phyloP scores from a whole-genome alignment of 495 filamentous ascomycete genomes.

The Podospora comata region DNA sequence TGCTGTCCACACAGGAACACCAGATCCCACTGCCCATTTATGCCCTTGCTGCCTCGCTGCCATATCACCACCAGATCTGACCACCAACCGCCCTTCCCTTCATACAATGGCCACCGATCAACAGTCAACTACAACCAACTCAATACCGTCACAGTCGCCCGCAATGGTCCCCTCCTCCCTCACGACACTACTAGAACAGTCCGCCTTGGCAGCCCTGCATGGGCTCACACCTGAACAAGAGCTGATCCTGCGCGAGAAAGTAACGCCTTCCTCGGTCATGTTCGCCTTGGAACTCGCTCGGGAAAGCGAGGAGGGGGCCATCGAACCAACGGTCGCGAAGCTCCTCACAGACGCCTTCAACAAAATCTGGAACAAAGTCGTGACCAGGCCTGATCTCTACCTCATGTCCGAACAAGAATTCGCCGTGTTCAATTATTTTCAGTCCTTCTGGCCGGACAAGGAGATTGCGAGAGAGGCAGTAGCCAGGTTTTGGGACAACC shows the following conservation, averaged over 20 bases:
- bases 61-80: background rate
- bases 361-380: constrained; percentile 61
- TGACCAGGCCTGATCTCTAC: constrained; percentile 58
- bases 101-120: background rate
- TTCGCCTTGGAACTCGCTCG: constrained; percentile 66
- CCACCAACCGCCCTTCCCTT: background rate
- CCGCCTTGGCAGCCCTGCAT: background rate
- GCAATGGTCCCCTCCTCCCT: background rate
- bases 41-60: background rate
- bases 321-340: constrained; percentile 49
- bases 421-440: constrained; percentile 74
- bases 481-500: constrained; percentile 46
- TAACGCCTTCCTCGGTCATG: constrained; percentile 24
- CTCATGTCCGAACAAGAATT: constrained; percentile 69
- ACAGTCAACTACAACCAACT: background rate
- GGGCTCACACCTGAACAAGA: background rate
- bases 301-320: constrained; percentile 56
- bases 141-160: background rate
- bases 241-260: background rate
- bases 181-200: background rate
- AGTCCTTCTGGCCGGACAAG: constrained; percentile 51
- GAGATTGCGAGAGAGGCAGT: constrained; percentile 43
- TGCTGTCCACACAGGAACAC: background rate
- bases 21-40: background rate
- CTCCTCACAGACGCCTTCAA: constrained; percentile 56